Base-by-base conservation (phyloP, 345 rosid genomes). In the Durio zibethinus region DNA sequence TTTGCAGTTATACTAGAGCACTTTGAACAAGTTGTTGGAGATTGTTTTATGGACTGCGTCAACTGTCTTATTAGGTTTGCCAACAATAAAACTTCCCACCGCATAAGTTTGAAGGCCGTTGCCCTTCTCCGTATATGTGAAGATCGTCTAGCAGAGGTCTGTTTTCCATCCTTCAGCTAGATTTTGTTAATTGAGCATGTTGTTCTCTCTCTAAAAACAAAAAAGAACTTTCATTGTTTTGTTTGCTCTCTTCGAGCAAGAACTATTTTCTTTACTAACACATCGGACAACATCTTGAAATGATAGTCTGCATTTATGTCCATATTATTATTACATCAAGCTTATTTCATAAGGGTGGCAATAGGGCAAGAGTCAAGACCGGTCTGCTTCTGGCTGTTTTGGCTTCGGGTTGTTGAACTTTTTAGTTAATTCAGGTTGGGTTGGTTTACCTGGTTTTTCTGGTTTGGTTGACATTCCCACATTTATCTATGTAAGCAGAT, bases 81-180 rank as follows among this genome's bases (percentile, higher is more conserved):
- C 76, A 96, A 93, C 82, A 96, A 96, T 76, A 93, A 92, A 85
- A 87, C 84, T 76, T 96, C 99, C 70, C 93, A 88, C 76, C 91
- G 94, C 27, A 96, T 93, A 87, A 93, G 99, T 85, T 86, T 93
- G 88, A 96, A 96, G 91, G 99, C 99, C 70, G 90, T 96, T 87
- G 99, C 99, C 73, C 98, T 96, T 71, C 94, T 96, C 78, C 93
- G 97, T 42, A 93, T 96, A 83, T 93, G 99, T 83, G 99, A 96
- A 86, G 98, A 96, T 86, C 98, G 98, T 78, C 88, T 96, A 59
- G 99, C 99, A 56, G 99, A 96, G 97, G 99, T 96, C 79, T 75
- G 87, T 68, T 74, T n/a, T 78, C 33, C 73, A 43, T 29, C 42
- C 45, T 56, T 56, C 27, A 56, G 59, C 35, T 40, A 36, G 47